Base-by-base conservation (phyloP, 768 basidiomycete species). In the Kwoniella bestiolae region DNA sequence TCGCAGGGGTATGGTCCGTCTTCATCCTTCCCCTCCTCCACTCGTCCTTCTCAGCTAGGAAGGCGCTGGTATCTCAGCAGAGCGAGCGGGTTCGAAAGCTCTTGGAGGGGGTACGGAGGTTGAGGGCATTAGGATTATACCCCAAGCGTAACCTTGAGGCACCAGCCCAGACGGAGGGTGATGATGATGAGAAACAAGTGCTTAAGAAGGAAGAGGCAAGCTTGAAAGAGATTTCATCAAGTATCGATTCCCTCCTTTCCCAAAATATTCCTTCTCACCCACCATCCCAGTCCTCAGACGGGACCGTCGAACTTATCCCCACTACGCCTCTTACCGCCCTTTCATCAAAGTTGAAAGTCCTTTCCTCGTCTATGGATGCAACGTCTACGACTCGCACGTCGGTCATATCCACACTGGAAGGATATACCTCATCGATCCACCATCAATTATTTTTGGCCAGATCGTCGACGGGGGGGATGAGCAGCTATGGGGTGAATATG, bases 381-480 rank as follows among this genome's bases (percentile, higher is more conserved):
- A 80, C 76, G 0, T 68, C 69, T n/a, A 80, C 78, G 18, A 80
- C 79, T 8, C 67, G 79, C 2, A 75, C 70, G n/a, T 79, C 78
- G n/a, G 62, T 80, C 26, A 63, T 77, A 18, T 74, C 78, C 1
- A 77, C 79, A 0, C 57, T 79, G 3, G 67, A 74, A 34, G 64
- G 70, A 0, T 80, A 75, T 62, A 79, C 78, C 3, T 71, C 73
- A 11, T 53, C 66, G 5, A 64, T 80, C 3, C 78, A 80, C 57
- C 61, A 70, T 0, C 60, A 77, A 32, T 46, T 67, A 6, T 71
- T 70, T 25, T 44, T 55, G 6, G 51, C 60, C 1, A 63, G 64
- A 21, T 55, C 60, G 18, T 18, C 35, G 12, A n/a, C n/a, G 29
- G 50, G 50, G 7, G 41, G 52, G 25, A 62, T 46, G 21, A 56